phyloP scores from a whole-genome alignment of 306 rosid genomes.

The Lathyrus oleraceus region DNA sequence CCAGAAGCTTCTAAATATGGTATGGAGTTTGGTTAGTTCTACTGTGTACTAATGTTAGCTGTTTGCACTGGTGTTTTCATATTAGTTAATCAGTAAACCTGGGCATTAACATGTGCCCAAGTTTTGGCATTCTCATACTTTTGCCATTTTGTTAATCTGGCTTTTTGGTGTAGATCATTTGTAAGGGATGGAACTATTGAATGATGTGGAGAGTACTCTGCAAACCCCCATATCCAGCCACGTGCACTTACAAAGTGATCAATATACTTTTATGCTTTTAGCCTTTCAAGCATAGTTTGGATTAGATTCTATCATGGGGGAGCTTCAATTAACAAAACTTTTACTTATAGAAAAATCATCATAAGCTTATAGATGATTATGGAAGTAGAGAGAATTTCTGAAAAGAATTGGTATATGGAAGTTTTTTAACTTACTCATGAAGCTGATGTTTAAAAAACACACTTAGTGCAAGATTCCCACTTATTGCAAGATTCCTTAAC shows the following conservation, averaged over 20 bases:
- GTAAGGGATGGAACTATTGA: conserved; percentile 8
- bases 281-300: background rate
- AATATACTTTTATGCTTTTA: background rate
- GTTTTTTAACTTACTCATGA: background rate
- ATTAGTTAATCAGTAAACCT: background rate
- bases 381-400: background rate
- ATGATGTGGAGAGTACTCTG: conserved; percentile 9
- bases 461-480: background rate
- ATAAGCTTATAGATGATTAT: background rate
- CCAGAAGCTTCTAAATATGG: conserved; percentile 97
- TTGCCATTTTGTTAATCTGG: conserved; percentile 4
- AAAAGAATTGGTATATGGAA: background rate
- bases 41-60: background rate
- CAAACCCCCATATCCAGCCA: background rate
- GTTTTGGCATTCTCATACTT: background rate
- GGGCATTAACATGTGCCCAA: background rate
- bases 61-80: conserved; percentile 5
- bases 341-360: background rate
- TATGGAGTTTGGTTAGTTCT: conserved; percentile 46
- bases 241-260: background rate
- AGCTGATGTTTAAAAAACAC: background rate
- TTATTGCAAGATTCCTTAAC: background rate
- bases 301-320: background rate
- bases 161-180: background rate
- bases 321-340: background rate